Evolutionary conservation across 106 monocot species (phyloP).

Genomic region (Dioscorea zingiberensis): DNA sequence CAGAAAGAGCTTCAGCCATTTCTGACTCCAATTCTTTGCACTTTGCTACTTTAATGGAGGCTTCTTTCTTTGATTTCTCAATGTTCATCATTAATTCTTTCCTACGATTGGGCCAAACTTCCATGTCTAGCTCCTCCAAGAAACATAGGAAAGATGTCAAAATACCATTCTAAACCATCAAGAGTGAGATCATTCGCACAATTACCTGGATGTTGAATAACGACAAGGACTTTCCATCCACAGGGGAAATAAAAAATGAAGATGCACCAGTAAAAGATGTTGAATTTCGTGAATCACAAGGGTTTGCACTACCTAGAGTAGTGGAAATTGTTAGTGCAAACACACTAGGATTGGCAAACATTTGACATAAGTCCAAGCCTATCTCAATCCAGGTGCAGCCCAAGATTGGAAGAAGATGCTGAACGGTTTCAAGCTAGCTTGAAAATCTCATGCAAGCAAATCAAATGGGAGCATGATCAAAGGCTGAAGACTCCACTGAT

Average conservation of each 20-base stretch:
- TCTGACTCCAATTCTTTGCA: constrained; percentile 38
- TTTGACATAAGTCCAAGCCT: no score
- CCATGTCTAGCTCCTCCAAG: constrained; percentile 18
- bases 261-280: background rate
- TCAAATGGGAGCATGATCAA: no score
- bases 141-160: background rate
- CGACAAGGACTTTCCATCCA: constrained; percentile 7
- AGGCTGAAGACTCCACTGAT: no score
- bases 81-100: constrained; percentile 27
- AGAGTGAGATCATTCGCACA: background rate
- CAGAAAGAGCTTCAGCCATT: constrained; percentile 19
- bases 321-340: no score
- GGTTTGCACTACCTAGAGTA: background rate
- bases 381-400: no score
- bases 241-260: constrained; percentile 18
- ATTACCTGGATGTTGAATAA: constrained; percentile 22
- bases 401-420: no score
- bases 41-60: constrained; percentile 29
- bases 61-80: constrained; percentile 33
- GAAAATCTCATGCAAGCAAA: no score
- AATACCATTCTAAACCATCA: background rate
- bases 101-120: constrained; percentile 10
- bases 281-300: constrained; percentile 5
- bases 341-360: no score
- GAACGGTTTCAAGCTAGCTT: no score